Evolutionary conservation across 495 filamentous ascomycete species (phyloP), one percentile per base, ranked within the genome.

Genomic region (Tuber magnatum): DNA sequence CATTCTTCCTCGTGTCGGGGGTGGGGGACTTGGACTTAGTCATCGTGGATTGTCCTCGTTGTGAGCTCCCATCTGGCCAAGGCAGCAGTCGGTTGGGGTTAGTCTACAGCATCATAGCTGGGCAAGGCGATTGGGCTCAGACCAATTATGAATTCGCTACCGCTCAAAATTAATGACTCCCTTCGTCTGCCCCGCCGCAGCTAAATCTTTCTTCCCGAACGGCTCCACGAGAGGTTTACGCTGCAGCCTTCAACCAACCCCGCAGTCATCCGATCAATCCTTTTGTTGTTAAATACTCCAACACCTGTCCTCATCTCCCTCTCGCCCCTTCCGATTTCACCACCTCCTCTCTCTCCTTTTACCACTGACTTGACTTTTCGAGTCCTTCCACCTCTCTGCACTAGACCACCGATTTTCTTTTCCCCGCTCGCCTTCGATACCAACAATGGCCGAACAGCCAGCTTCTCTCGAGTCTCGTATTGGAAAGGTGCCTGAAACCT

Each of bases 401-500:
- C 56, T 35, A 6, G 5, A 1, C 56, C 56, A 0, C 56, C 18
- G 56, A 10, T 35, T 65, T 65, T 65, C 2, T 18, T 35, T 35
- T 12, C 35, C 2, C 7, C 32, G 35, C 28, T 35, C 28, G 32
- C 32, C 56, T 18, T 32, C 56, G n/a, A 4, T 32, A 35, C 28
- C 69, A 85, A 84, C 39, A 78, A 84, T 65, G 72, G 35, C 78
- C 20, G 41, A 61, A 51, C 70, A 42, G 71, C 70, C 51, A 22
- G 73, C 78, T 9, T 81, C 80, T 8, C 80, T 81, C 28, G 80
- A 81, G 43, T 82, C 80, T 38, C 81, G 80, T 18, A 82, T 82
- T 74, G 80, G 80, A 22, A 77, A 77, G 40, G 70, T 81, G 14
- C 75, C 71, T 12, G 77, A 74, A 39, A 8, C 70, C 46, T 73